Base-by-base conservation (phyloP, 1,284 basidiomycete species). In the Blastosporella zonata region DNA sequence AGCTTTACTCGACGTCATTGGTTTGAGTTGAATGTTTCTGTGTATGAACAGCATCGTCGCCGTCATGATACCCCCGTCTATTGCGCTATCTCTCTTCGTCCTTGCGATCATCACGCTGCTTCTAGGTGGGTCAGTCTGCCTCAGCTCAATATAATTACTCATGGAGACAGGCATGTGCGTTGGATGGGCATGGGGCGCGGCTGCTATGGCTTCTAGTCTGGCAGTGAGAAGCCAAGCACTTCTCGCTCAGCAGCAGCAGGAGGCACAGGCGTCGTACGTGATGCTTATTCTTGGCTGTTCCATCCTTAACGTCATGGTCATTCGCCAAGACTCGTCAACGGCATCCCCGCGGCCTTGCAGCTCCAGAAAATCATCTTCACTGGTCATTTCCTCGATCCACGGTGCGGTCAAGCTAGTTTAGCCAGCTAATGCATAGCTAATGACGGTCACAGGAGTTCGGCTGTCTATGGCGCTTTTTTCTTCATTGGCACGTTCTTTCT, bases 121-220 rank as follows among this genome's bases (percentile, higher is more conserved):
- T 2, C 17, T 70, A 6, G 70, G 67, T 63, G 39, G 36, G 55
- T 47, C 22, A n/a, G n/a, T 25, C 21, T 23, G 25, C 12, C 6
- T 9, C 6, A 28, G 5, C 13, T 2, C 28, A 2, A 35, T n/a
- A 29, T 8, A 23, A 22, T 17, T 46, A 12, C 9, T 53, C 12
- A 39, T 43, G 22, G n/a, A 6, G 20, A 17, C 79, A 49, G 87
- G 89, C 0, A 72, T 87, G 65, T 66, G 77, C 1, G 43, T 87
- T 3, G 89, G 89, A 6, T 92, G 90, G 89, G 89, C 81, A 0
- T 79, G 86, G 71, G 84, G 84, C 3, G 74, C 70, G 29, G 87
- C 85, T 1, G 82, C 78, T 0, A 90, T 89, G 84, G 82, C 79
- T 2, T 77, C 84, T 1, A 81, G 77, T 0, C 60, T 81, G 1